Conservation (phyloP, 192 early-diverging fungal species). For the Pilaira anomala region DNA sequence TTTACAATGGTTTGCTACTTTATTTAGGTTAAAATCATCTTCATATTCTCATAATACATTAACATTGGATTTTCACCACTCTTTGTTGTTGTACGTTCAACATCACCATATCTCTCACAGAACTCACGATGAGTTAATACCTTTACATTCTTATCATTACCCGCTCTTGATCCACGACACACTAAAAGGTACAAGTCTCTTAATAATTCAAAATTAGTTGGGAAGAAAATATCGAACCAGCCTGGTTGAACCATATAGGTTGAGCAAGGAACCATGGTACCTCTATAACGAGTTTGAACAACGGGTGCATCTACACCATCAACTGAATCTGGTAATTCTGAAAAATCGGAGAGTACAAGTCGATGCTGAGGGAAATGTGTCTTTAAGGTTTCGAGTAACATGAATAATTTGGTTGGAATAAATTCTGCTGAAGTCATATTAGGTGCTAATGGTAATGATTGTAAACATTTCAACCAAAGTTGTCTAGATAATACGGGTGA, state of each 20-base stretch:
- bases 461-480: constrained; percentile 37
- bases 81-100: constrained; percentile 69
- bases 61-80: constrained; percentile 96
- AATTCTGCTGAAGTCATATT: constrained; percentile 87
- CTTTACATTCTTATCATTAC: constrained; percentile 44
- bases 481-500: constrained; percentile 58
- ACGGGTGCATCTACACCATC: constrained; percentile 84
- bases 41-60: constrained; percentile 90
- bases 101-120: constrained; percentile 69
- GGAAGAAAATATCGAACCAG: constrained; percentile 99
- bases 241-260: constrained; percentile 97
- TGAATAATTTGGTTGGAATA: constrained; percentile 80
- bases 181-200: constrained; percentile 70
- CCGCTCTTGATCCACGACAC: constrained; percentile 45
- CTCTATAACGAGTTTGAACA: constrained; percentile 89
- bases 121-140: constrained; percentile 80
- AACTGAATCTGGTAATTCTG: constrained; percentile 77
- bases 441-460: constrained; percentile 72
- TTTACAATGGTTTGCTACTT: background rate
- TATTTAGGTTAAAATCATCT: constrained; percentile 54
- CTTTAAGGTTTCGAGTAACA: constrained; percentile 73
- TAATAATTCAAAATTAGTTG: constrained; percentile 91
- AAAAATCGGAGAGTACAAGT: constrained; percentile 90
- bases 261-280: constrained; percentile 90
- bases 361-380: constrained; percentile 82